phyloP scores from a whole-genome alignment of 345 rosid genomes.

The Citrus trifoliata region DNA sequence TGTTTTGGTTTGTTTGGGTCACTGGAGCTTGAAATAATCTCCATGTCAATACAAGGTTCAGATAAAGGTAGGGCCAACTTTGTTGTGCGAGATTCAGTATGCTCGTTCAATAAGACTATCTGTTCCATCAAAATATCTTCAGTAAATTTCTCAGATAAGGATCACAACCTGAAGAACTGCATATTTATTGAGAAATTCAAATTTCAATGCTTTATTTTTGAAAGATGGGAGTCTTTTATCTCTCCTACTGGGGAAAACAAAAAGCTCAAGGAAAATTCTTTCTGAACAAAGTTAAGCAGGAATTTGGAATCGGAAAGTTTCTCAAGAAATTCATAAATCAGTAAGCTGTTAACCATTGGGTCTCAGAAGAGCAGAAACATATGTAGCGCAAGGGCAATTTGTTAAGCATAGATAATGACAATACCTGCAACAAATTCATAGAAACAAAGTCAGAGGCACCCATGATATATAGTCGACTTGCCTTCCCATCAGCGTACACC shows the following conservation, averaged over 20 bases:
- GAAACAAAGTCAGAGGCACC: conserved; percentile 54
- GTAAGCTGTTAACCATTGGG: not conserved
- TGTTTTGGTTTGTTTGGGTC: conserved; percentile 66
- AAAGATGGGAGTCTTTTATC: too few relatives aligned
- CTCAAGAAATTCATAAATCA: not conserved
- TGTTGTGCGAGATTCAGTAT: conserved; percentile 66
- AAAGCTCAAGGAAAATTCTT: not conserved
- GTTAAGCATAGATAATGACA: not conserved
- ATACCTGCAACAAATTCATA: conserved; percentile 58
- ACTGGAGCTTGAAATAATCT: conserved; percentile 46
- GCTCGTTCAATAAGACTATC: conserved; percentile 74
- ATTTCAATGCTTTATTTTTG: not conserved
- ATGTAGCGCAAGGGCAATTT: not conserved
- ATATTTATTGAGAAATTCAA: not conserved
- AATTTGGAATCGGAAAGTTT: not conserved
- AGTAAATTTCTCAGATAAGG: not conserved
- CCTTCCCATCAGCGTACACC: conserved; percentile 65
- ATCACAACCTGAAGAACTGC: not conserved
- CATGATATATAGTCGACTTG: conserved; percentile 66
- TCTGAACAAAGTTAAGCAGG: not conserved
- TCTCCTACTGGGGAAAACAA: not conserved
- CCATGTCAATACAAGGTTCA: conserved; percentile 78
- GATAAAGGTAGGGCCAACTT: conserved; percentile 73
- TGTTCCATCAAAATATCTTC: conserved; percentile 21
- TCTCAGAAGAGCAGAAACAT: not conserved